These are phyloP conservation scores for Blechomonas ayalai DNA, from an alignment of 208 protist species.

Conservation along the genomic window DNA sequence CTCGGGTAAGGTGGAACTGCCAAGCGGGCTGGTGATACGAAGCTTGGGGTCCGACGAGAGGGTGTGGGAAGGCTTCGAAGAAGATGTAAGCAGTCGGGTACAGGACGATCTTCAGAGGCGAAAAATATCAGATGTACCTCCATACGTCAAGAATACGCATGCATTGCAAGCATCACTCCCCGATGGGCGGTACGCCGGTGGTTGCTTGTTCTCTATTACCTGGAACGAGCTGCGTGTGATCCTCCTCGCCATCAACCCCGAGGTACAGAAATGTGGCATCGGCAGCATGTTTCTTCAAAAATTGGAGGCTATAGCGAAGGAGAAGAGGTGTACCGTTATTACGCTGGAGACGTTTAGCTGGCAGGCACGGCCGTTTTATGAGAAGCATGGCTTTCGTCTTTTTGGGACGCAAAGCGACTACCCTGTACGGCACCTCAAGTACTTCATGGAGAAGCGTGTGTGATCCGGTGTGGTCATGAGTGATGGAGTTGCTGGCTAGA, in stretches of 20 bases:
- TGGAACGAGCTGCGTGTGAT: slow-evolving; percentile 20
- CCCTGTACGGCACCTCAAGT: slow-evolving; percentile 17
- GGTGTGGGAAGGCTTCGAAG: no score
- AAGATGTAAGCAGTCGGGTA: no score
- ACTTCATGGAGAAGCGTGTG: slow-evolving; percentile 33
- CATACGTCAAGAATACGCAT: no score
- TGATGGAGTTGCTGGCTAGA: no score
- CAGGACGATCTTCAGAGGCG: no score
- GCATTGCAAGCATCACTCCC: slow-evolving; percentile 8
- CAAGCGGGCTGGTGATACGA: no score
- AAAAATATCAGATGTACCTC: no score
- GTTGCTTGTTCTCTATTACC: slow-evolving; percentile 10
- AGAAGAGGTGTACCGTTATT: slow-evolving; percentile 14
- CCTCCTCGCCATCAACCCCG: slow-evolving; percentile 12
- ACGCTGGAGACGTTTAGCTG: slow-evolving; percentile 34
- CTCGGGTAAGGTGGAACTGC: no score
- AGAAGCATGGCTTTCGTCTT: slow-evolving; percentile 17
- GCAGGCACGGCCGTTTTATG: slow-evolving; percentile 42
- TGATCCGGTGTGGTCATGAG: no score
- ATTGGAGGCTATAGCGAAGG: slow-evolving; percentile 10
- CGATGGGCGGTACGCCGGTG: slow-evolving; percentile 3
- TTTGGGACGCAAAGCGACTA: slow-evolving; percentile 24
- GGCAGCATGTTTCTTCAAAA: slow-evolving; percentile 11
- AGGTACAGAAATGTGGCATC: slow-evolving; percentile 6
- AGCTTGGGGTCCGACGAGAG: no score